Percentiles rank a stretch among this genome's conserved stretches.
Evolutionary conservation across 768 basidiomycete species (phyloP).

Genomic region (Pulveroboletus sp.): DNA sequence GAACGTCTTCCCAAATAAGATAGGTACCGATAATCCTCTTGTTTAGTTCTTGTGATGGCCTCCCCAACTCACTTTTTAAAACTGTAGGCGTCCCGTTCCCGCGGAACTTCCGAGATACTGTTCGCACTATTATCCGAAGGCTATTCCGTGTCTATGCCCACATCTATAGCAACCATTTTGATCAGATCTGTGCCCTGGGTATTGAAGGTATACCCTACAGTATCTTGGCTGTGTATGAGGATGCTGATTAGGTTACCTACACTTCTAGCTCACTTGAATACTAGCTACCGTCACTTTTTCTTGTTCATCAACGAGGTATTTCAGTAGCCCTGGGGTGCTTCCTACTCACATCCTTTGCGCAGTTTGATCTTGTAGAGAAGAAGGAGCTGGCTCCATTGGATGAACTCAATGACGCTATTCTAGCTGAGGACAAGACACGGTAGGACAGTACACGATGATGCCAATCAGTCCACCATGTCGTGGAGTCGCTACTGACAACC

Average conservation of each 20-base stretch:
- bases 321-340: not conserved
- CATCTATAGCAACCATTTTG: constrained; percentile 98
- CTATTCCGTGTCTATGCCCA: constrained; percentile 98
- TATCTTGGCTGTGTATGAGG: not conserved
- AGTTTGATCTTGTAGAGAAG: constrained; percentile 95
- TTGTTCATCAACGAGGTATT: constrained; percentile 91
- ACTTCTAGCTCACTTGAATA: constrained; percentile 86
- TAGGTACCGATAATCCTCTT: constrained; percentile 48
- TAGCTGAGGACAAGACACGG: constrained; percentile 49
- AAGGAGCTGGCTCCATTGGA: constrained; percentile 93
- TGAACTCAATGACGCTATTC: constrained; percentile 90
- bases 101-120: constrained; percentile 81
- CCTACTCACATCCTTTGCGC: constrained; percentile 8
- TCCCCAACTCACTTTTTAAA: not conserved
- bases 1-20: constrained; percentile 87
- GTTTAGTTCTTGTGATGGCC: constrained; percentile 5
- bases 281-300: constrained; percentile 97
- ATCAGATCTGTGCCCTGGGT: constrained; percentile 95
- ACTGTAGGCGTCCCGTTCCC: constrained; percentile 84
- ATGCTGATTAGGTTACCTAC: not conserved
- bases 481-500: not conserved
- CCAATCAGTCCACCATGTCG: not conserved
- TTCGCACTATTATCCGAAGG: constrained; percentile 86
- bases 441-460: constrained; percentile 1
- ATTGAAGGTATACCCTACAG: constrained; percentile 73